phyloP scores from a whole-genome alignment of 2,329 filamentous ascomycete genomes.

The Fusarium sp. region DNA sequence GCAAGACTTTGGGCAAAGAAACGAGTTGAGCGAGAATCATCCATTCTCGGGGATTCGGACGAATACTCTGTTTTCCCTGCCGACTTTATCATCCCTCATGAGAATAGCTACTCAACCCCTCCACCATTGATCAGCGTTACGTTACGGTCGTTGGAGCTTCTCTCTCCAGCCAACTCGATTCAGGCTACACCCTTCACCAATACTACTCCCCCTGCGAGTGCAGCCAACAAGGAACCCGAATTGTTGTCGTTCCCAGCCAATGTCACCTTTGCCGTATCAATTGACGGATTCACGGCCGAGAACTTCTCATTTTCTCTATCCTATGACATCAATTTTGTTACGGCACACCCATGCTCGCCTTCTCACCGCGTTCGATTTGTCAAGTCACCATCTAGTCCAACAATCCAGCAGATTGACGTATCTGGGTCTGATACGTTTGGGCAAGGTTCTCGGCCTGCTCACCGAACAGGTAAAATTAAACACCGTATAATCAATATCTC shows the following conservation, averaged over 20 bases:
- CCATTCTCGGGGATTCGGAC: constrained; percentile 68
- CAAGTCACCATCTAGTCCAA: constrained; percentile 69
- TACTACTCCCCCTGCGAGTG: constrained; percentile 13
- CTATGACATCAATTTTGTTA: constrained; percentile 73
- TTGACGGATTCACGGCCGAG: constrained; percentile 54
- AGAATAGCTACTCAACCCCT: constrained; percentile 62
- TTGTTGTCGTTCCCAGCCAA: constrained; percentile 50
- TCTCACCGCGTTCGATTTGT: constrained; percentile 67
- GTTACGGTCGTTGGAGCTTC: constrained; percentile 63
- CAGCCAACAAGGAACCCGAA: constrained; percentile 44
- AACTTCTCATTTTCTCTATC: constrained; percentile 59
- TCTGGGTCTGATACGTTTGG: constrained; percentile 57
- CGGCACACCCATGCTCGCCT: constrained; percentile 72
- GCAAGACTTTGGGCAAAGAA: constrained; percentile 72
- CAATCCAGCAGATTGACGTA: constrained; percentile 67
- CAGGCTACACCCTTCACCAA: constrained; percentile 58
- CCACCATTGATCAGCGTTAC: constrained; percentile 61
- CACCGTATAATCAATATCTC: background rate
- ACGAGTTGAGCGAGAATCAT: constrained; percentile 68
- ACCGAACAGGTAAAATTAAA: constrained; percentile 57
- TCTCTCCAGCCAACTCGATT: constrained; percentile 56
- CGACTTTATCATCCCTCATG: constrained; percentile 71
- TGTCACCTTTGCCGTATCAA: constrained; percentile 50
- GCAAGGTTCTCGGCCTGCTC: constrained; percentile 59
- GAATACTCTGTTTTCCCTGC: constrained; percentile 65